phyloP scores from a whole-genome alignment of 2,329 filamentous ascomycete species.

The Sarocladiaceae sp. region DNA sequence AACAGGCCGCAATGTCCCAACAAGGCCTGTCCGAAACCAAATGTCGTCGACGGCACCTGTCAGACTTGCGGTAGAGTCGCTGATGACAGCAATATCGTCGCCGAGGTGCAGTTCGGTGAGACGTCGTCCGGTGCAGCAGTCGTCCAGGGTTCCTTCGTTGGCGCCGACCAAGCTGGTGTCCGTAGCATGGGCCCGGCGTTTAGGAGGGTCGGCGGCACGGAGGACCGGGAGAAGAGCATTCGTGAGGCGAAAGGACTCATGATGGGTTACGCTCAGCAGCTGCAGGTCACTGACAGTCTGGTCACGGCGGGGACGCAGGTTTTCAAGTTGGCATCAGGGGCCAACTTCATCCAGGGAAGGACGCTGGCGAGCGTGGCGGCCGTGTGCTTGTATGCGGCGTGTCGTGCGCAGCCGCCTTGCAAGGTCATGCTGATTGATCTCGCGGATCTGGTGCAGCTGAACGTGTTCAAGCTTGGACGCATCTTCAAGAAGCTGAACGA shows the following conservation, averaged over 20 bases:
- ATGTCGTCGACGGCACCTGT: conserved; percentile 64
- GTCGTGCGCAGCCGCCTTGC: conserved; percentile 71
- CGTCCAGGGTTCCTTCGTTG: conserved; percentile 84
- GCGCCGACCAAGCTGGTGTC: conserved; percentile 76
- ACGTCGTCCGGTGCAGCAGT: conserved; percentile 77
- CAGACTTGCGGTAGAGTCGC: conserved; percentile 78
- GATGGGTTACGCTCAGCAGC: conserved; percentile 54
- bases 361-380: conserved; percentile 78
- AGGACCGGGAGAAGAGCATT: conserved; percentile 54
- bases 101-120: conserved; percentile 89
- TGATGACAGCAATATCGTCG: conserved; percentile 81
- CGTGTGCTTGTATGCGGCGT: conserved; percentile 87
- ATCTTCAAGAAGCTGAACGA: conserved; percentile 81
- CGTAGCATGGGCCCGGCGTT: conserved; percentile 60
- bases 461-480: conserved; percentile 86
- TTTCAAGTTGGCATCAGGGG: conserved; percentile 67
- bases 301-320: conserved; percentile 63
- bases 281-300: conserved; percentile 54
- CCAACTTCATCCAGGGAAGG: conserved; percentile 81
- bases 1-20: conserved; percentile 48
- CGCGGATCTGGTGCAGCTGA: conserved; percentile 74
- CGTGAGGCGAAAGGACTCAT: conserved; percentile 53
- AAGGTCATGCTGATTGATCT: conserved; percentile 93
- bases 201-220: conserved; percentile 50
- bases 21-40: conserved; percentile 52